Percentiles rank a stretch among this genome's conserved stretches.
phyloP scores from a whole-genome alignment of 345 rosid species.

The Jatropha curcas region DNA sequence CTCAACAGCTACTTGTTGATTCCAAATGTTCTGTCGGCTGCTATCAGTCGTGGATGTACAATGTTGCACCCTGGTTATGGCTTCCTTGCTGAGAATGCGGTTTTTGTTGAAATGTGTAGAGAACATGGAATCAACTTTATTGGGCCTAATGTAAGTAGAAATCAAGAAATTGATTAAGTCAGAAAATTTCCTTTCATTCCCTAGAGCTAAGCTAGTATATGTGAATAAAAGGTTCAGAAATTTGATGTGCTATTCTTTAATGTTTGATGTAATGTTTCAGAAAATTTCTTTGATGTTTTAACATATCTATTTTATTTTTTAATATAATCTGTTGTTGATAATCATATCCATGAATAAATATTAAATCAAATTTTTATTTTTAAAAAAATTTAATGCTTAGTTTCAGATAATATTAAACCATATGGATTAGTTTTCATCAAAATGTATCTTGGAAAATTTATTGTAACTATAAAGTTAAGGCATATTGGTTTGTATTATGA shows the following conservation, averaged over 20 bases:
- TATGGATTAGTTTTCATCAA: neutral
- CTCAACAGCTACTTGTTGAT: conserved; percentile 69
- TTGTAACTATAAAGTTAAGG: neutral
- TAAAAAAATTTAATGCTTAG: too few species aligned
- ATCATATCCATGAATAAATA: too few species aligned
- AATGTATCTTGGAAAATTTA: neutral
- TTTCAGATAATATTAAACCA: neutral
- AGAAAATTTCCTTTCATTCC: neutral
- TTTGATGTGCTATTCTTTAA: too few species aligned
- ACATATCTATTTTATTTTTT: too few species aligned
- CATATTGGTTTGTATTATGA: neutral
- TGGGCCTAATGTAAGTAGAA: conserved; percentile 83
- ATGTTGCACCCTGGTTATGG: conserved; percentile 99
- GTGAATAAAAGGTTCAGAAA: too few species aligned
- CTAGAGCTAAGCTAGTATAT: neutral
- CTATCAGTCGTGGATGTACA: conserved; percentile 82
- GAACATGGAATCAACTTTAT: conserved; percentile 93
- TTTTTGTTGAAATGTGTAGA: conserved; percentile 94
- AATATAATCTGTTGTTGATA: too few species aligned
- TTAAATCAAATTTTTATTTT: too few species aligned
- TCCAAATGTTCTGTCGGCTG: conserved; percentile 92
- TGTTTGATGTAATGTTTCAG: too few species aligned
- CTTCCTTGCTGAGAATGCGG: conserved; percentile 95
- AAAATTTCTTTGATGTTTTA: too few species aligned
- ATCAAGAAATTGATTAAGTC: neutral